A percentile compares a stretch with the other conserved stretches of the same genome.
phyloP scores from a whole-genome alignment of 2,329 filamentous ascomycete genomes.

The Stagonosporopsis cucurbitacearum region DNA sequence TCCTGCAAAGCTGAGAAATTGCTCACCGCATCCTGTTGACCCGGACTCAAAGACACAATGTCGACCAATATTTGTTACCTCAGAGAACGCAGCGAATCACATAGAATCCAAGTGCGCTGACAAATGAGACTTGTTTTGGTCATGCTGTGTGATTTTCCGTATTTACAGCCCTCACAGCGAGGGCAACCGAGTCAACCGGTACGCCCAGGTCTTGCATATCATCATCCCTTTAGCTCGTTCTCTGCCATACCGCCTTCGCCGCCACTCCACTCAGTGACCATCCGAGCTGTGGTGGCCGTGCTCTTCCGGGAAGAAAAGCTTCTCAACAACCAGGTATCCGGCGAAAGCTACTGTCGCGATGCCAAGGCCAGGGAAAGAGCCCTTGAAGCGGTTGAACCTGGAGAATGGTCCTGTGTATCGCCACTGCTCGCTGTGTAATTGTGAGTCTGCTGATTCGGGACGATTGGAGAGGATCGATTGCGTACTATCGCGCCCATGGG shows the following conservation, averaged over 20 bases:
- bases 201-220: slow-evolving; percentile 37
- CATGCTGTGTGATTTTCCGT: slow-evolving; percentile 39
- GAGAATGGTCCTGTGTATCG: slow-evolving; percentile 89
- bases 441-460: slow-evolving; percentile 26
- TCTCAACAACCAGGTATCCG: slow-evolving; percentile 87
- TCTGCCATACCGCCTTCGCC: neutral
- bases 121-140: slow-evolving; percentile 19
- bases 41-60: neutral
- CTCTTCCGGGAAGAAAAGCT: slow-evolving; percentile 79
- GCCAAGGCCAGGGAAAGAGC: slow-evolving; percentile 86
- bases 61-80: neutral
- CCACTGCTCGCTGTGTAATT: slow-evolving; percentile 80
- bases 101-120: slow-evolving; percentile 4
- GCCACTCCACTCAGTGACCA: slow-evolving; percentile 30
- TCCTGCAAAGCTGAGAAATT: neutral
- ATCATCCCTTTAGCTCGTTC: slow-evolving; percentile 11
- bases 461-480: neutral
- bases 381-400: slow-evolving; percentile 86
- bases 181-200: slow-evolving; percentile 37
- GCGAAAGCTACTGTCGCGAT: slow-evolving; percentile 92
- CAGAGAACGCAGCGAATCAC: slow-evolving; percentile 4
- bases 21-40: neutral
- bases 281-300: slow-evolving; percentile 39
- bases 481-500: slow-evolving; percentile 69
- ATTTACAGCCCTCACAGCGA: slow-evolving; percentile 44